Percentiles rank a stretch among this genome's conserved stretches.
Evolutionary conservation across 495 filamentous ascomycete genomes (phyloP).

Genomic region (Parmelia sp.): DNA sequence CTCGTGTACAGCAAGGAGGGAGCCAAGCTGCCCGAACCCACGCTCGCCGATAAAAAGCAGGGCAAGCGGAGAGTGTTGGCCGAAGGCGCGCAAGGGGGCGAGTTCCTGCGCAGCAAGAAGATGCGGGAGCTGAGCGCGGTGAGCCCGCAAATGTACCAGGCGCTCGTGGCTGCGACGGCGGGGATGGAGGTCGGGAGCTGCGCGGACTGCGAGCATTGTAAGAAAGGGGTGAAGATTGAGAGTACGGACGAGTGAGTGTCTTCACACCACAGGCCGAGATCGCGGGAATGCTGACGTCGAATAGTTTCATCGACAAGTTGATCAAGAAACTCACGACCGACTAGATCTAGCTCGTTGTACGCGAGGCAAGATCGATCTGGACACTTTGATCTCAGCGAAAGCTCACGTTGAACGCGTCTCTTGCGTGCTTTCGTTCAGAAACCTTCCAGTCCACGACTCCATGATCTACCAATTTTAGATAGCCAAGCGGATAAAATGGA

Average conservation of each 20-base stretch:
- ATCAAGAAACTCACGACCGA: neutral
- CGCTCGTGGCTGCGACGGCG: neutral
- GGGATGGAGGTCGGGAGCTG: neutral
- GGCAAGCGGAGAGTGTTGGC: neutral
- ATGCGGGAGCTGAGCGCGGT: neutral
- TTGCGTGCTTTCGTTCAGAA: too few species aligned
- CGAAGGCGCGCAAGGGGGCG: neutral
- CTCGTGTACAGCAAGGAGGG: neutral
- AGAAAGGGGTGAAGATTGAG: neutral
- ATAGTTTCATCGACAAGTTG: neutral
- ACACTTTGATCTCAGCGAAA: too few species aligned
- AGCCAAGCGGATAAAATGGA: too few species aligned
- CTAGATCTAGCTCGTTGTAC: too few species aligned
- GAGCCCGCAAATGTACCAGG: neutral
- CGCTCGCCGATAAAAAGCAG: neutral
- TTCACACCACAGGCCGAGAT: neutral
- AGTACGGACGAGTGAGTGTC: neutral
- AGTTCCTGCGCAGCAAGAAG: neutral
- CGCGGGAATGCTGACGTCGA: neutral
- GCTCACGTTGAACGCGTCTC: too few species aligned
- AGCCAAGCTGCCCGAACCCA: neutral
- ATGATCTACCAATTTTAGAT: too few species aligned
- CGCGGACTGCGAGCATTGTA: neutral
- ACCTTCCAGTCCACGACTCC: too few species aligned
- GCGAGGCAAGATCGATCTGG: too few species aligned